These are phyloP conservation scores for Clitocybe nebularis DNA, from an alignment of 1,284 basidiomycete species.

Conservation along the genomic window DNA sequence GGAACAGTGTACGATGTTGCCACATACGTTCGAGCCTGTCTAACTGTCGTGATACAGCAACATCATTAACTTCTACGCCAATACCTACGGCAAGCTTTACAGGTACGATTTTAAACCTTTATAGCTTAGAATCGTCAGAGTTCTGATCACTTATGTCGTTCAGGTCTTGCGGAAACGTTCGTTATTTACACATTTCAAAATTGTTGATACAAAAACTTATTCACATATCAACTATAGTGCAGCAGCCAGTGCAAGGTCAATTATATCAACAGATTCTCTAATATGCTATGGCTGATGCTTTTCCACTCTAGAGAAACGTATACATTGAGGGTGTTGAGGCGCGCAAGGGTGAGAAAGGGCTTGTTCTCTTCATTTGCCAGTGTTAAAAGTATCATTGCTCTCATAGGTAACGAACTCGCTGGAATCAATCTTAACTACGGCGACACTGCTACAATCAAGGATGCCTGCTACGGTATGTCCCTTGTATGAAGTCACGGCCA, in stretches of 20 bases:
- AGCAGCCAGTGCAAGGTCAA: conserved; percentile 7
- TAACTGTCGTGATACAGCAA: background rate
- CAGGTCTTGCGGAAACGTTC: conserved; percentile 7
- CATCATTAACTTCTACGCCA: conserved; percentile 9
- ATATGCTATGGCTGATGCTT: background rate
- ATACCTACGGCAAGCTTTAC: conserved; percentile 6
- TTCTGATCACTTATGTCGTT: no score
- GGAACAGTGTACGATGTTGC: conserved; percentile 4
- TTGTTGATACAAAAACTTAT: background rate
- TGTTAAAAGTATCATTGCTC: no score
- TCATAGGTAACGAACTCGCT: conserved; percentile 6
- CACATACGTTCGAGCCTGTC: background rate
- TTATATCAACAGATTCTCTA: no score
- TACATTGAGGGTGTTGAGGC: conserved; percentile 8
- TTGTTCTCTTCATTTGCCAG: no score
- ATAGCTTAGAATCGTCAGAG: background rate
- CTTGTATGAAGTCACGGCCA: background rate
- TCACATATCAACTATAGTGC: conserved; percentile 1
- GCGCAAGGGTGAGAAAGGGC: conserved; percentile 4
- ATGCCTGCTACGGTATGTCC: conserved; percentile 7
- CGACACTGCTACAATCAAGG: conserved; percentile 10
- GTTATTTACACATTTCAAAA: background rate
- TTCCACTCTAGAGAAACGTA: conserved; percentile 1
- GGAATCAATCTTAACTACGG: conserved; percentile 12
- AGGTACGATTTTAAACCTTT: background rate